Conservation (phyloP, 2,329 filamentous ascomycete species). For the Colletotrichum cordylinicola region DNA sequence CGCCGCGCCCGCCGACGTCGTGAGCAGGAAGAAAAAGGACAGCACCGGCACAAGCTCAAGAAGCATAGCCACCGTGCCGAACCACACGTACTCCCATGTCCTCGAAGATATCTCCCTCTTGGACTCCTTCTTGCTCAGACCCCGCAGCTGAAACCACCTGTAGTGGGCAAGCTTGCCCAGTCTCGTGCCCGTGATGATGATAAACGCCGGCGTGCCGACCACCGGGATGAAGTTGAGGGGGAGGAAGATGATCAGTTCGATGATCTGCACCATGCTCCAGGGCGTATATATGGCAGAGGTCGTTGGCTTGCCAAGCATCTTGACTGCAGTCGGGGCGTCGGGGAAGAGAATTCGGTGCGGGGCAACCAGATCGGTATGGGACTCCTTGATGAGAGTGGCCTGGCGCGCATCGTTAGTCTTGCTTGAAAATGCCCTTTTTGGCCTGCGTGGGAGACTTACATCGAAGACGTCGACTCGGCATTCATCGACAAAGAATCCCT, state of each 20-base stretch:
- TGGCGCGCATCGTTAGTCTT: conserved; percentile 33
- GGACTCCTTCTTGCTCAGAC: conserved; percentile 74
- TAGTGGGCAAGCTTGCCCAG: conserved; percentile 90
- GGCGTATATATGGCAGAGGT: conserved; percentile 80
- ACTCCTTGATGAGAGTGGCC: conserved; percentile 77
- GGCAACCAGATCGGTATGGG: conserved; percentile 71
- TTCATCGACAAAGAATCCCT: conserved; percentile 83
- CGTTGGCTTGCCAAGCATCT: conserved; percentile 83
- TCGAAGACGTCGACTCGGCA: conserved; percentile 84
- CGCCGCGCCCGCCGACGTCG: conserved; percentile 82
- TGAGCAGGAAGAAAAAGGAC: conserved; percentile 94
- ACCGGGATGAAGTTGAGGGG: conserved; percentile 89
- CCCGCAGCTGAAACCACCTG: conserved; percentile 84
- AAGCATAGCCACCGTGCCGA: conserved; percentile 83
- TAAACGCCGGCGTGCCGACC: conserved; percentile 83
- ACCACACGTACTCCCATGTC: conserved; percentile 89
- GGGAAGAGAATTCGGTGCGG: conserved; percentile 69
- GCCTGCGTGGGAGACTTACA: conserved; percentile 50
- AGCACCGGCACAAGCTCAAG: conserved; percentile 88
- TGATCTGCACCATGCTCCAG: conserved; percentile 88
- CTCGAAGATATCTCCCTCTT: conserved; percentile 72
- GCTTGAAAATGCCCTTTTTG: neutral
- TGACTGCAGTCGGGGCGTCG: conserved; percentile 75
- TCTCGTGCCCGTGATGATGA: conserved; percentile 86
- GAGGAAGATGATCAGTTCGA: conserved; percentile 80